Conservation (phyloP, 768 basidiomycete species). For the Suillus tomentosus region DNA sequence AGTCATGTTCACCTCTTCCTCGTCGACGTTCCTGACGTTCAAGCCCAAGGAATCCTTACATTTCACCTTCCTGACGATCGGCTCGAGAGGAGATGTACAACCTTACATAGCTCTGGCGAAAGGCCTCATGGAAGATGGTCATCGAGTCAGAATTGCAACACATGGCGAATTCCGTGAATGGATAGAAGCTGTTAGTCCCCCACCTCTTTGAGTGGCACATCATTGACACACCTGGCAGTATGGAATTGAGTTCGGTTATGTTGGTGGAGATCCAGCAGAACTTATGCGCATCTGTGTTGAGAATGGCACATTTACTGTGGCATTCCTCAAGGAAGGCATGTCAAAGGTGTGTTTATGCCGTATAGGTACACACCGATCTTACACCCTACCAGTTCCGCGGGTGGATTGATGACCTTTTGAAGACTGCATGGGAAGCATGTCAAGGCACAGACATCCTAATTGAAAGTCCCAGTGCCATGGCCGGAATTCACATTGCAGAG, state of each 20-base stretch:
- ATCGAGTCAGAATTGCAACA: constrained; percentile 87
- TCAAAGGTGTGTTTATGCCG: constrained; percentile 60
- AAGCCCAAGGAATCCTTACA: constrained; percentile 83
- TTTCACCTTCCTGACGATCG: constrained; percentile 95
- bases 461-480: constrained; percentile 97
- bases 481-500: constrained; percentile 95
- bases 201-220: constrained; percentile 5
- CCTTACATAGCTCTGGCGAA: constrained; percentile 97
- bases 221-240: constrained; percentile 50
- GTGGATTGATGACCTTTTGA: constrained; percentile 95
- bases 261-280: constrained; percentile 97
- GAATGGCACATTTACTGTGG: constrained; percentile 96
- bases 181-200: constrained; percentile 82
- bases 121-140: constrained; percentile 87
- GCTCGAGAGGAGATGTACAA: constrained; percentile 95
- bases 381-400: constrained; percentile 76
- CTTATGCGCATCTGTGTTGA: constrained; percentile 97
- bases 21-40: constrained; percentile 95
- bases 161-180: constrained; percentile 94
- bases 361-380: constrained; percentile 6
- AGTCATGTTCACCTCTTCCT: constrained; percentile 97
- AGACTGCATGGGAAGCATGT: constrained; percentile 95
- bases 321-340: constrained; percentile 90
- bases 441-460: constrained; percentile 91
- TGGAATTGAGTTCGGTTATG: constrained; percentile 93